A percentile compares a stretch with the other conserved stretches of the same genome.
These are phyloP conservation scores for Hypoxylon sp. DNA, from an alignment of 2,329 filamentous ascomycete species.

Conservation along the genomic window DNA sequence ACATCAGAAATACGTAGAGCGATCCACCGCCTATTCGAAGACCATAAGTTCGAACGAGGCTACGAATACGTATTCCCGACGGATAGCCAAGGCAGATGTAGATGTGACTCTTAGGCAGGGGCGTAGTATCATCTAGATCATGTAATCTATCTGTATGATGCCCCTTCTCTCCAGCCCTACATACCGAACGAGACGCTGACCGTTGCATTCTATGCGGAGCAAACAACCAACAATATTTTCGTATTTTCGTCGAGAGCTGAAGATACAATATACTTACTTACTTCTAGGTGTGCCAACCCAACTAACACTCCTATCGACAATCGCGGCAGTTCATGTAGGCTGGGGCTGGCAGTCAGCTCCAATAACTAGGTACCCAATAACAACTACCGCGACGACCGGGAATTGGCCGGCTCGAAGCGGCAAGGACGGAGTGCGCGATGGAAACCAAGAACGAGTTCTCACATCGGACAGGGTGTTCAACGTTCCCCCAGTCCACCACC, in stretches of 20 bases:
- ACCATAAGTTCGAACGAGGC: constrained; percentile 1
- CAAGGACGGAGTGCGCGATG: constrained; percentile 16
- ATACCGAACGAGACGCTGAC: constrained; percentile 31
- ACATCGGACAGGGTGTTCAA: constrained; percentile 9
- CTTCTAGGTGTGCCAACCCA: neutral
- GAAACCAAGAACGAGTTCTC: constrained; percentile 3
- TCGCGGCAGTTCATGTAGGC: constrained; percentile 1
- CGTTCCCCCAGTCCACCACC: too few species aligned
- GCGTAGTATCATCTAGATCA: constrained; percentile 32
- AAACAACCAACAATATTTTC: constrained; percentile 14
- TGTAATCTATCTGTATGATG: constrained; percentile 21
- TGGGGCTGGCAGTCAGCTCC: neutral
- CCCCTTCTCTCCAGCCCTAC: constrained; percentile 23
- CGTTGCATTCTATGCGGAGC: constrained; percentile 27
- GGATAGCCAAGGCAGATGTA: constrained; percentile 13
- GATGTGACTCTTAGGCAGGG: constrained; percentile 13
- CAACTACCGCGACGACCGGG: neutral
- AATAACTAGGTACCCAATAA: constrained; percentile 17
- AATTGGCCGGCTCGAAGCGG: constrained; percentile 1
- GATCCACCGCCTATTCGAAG: constrained; percentile 31
- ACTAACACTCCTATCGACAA: neutral
- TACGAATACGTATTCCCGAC: constrained; percentile 18
- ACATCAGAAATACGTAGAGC: constrained; percentile 25
- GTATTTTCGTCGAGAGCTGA: constrained; percentile 7
- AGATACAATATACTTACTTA: neutral